These are phyloP conservation scores for Ramaria sp. DNA, from an alignment of 768 basidiomycete species.

Conservation along the genomic window DNA sequence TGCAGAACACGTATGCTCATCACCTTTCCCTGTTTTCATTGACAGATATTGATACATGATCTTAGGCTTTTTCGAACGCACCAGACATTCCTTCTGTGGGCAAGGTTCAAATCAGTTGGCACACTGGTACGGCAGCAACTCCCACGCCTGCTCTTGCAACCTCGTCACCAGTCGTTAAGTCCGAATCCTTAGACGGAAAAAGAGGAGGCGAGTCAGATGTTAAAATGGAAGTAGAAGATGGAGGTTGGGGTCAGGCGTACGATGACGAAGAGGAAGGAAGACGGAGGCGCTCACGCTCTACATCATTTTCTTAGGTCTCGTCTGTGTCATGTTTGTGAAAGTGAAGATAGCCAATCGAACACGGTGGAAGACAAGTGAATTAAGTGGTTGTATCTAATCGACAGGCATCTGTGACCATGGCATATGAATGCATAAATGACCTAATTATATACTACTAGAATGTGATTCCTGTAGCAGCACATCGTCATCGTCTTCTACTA, in stretches of 20 bases:
- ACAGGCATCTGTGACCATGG: neutral
- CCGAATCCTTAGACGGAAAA: neutral
- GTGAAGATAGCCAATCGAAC: neutral
- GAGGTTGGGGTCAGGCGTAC: constrained; percentile 5
- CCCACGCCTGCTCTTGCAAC: neutral
- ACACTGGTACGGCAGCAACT: constrained; percentile 23
- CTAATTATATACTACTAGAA: neutral
- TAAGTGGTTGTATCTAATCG: neutral
- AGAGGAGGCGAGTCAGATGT: neutral
- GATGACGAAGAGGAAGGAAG: constrained; percentile 7
- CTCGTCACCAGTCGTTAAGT: neutral
- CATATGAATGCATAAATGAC: neutral
- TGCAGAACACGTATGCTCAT: constrained; percentile 59
- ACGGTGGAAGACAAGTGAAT: neutral
- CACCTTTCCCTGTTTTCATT: neutral
- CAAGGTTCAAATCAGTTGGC: constrained; percentile 58
- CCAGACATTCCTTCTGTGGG: constrained; percentile 55
- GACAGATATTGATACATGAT: constrained; percentile 10
- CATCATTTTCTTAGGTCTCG: constrained; percentile 1
- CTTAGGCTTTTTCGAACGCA: constrained; percentile 65
- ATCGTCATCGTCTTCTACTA: constrained; percentile 71
- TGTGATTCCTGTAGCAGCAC: constrained; percentile 28
- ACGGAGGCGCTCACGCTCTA: constrained; percentile 7
- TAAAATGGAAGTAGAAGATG: constrained; percentile 1
- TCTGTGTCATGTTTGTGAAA: neutral